A percentile compares a stretch with the other conserved stretches of the same genome.
Evolutionary conservation across 108 stramenopile species (phyloP).

Genomic region (Cyclostephanos invisitatus): DNA sequence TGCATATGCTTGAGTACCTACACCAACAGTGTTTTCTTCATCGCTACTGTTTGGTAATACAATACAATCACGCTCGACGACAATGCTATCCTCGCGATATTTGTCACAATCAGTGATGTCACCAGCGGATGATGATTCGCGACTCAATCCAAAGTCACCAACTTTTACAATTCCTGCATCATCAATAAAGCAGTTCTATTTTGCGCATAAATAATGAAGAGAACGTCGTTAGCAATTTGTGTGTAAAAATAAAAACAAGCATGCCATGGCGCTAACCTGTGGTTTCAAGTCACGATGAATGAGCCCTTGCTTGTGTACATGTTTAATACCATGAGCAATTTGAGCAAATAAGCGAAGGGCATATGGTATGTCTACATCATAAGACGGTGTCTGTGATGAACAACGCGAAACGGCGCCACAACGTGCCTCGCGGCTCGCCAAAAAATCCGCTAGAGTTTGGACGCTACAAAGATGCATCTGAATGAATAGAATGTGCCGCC

Average conservation of each 20-base stretch:
- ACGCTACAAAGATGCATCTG: conserved; percentile 96
- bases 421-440: conserved; percentile 62
- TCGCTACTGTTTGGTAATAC: conserved; percentile 2
- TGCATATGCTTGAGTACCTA: conserved; percentile 93
- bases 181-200: conserved; percentile 83
- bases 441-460: conserved; percentile 85
- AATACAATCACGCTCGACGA: conserved; percentile 2
- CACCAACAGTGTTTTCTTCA: conserved; percentile 84
- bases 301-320: conserved; percentile 84
- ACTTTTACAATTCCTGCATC: conserved; percentile 78
- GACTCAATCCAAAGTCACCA: conserved; percentile 85
- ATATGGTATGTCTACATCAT: conserved; percentile 67
- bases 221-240: conserved; percentile 25
- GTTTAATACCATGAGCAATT: conserved; percentile 69
- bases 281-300: conserved; percentile 93
- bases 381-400: conserved; percentile 4
- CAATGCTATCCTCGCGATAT: conserved; percentile 10
- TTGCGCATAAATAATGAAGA: background rate
- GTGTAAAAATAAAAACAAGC: background rate
- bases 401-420: conserved; percentile 35
- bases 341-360: conserved; percentile 84
- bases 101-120: conserved; percentile 33
- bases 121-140: conserved; percentile 56
- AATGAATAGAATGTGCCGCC: conserved; percentile 85
- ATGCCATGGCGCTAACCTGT: conserved; percentile 29